phyloP scores from a whole-genome alignment of 2,329 filamentous ascomycete species.

The Aspergillus persii region DNA sequence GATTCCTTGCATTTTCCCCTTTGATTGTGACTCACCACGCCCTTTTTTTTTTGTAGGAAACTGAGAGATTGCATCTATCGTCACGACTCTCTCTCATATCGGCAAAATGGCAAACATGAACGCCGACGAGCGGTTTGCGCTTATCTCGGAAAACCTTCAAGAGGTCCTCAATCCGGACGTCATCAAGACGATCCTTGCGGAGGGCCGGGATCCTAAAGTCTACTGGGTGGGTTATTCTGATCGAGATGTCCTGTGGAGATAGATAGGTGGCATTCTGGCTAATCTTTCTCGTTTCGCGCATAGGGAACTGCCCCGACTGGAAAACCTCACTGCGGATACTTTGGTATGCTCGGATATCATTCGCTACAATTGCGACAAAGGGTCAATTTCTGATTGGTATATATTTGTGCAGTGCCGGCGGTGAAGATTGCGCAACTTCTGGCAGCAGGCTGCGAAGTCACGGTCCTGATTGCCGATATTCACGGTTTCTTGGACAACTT shows the following conservation, averaged over 20 bases:
- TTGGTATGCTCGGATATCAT: conserved; percentile 35
- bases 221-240: conserved; percentile 29
- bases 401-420: conserved; percentile 58
- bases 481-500: conserved; percentile 53
- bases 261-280: not conserved
- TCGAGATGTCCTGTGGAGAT: conserved; percentile 22
- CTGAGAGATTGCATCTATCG: no score
- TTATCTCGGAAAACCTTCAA: conserved; percentile 77
- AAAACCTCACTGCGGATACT: conserved; percentile 86
- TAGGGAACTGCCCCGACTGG: conserved; percentile 71
- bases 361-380: not conserved
- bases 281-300: conserved; percentile 2
- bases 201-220: conserved; percentile 29
- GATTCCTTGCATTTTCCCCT: no score
- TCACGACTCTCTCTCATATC: no score
- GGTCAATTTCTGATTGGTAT: conserved; percentile 2
- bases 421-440: conserved; percentile 90
- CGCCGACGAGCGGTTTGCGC: conserved; percentile 53
- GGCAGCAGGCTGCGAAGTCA: conserved; percentile 77
- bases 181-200: conserved; percentile 28
- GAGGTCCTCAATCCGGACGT: conserved; percentile 74
- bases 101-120: not conserved
- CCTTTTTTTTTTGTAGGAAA: no score
- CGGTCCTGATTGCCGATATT: conserved; percentile 67
- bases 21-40: no score